A percentile compares a stretch with the other conserved stretches of the same genome.
Conservation (phyloP, 192 early-diverging fungal genomes). For the Diversispora eburnea region DNA sequence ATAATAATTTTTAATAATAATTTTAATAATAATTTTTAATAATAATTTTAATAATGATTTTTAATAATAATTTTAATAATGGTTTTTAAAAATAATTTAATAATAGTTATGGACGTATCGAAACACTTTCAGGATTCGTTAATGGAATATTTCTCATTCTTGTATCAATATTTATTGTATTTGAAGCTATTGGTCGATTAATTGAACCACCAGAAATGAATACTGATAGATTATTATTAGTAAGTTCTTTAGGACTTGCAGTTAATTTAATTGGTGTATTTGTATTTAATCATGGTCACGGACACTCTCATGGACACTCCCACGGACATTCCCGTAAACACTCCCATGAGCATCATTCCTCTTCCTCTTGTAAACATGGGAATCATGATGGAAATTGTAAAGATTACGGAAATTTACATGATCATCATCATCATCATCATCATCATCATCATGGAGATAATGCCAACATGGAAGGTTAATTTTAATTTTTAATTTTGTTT, state of each 20-base stretch:
- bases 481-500: background rate
- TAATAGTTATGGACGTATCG: slow-evolving; percentile 81
- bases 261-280: slow-evolving; percentile 94
- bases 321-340: slow-evolving; percentile 49
- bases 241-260: slow-evolving; percentile 84
- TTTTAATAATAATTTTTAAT: background rate
- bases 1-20: slow-evolving; percentile 18
- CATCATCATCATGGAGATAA: slow-evolving; percentile 64
- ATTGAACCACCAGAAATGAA: slow-evolving; percentile 83
- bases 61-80: background rate
- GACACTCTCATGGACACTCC: slow-evolving; percentile 56
- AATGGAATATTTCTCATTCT: slow-evolving; percentile 90
- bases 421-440: slow-evolving; percentile 40
- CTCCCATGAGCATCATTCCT: too few species aligned
- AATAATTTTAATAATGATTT: slow-evolving; percentile 16
- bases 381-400: slow-evolving; percentile 38
- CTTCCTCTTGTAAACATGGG: slow-evolving; percentile 30
- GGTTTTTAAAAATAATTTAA: slow-evolving; percentile 2
- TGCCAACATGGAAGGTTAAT: slow-evolving; percentile 80
- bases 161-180: slow-evolving; percentile 85
- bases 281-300: slow-evolving; percentile 84
- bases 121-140: slow-evolving; percentile 87
- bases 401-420: slow-evolving; percentile 25
- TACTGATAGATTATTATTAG: slow-evolving; percentile 77
- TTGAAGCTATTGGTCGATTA: slow-evolving; percentile 87